Percentiles rank a stretch among this genome's conserved stretches.
phyloP scores from a whole-genome alignment of 345 rosid genomes.

The Syzygium grande region DNA sequence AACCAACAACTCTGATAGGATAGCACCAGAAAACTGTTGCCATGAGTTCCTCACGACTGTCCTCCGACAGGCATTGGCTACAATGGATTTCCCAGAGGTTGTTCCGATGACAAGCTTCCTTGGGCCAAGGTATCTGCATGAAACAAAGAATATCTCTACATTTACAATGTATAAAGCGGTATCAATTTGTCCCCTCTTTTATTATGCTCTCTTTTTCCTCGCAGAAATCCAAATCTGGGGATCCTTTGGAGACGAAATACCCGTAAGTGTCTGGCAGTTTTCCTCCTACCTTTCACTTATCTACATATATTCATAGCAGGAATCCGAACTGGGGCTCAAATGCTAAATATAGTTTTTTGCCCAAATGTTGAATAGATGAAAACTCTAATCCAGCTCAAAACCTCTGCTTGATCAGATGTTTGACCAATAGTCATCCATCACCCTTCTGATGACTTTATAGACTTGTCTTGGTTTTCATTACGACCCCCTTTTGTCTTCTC shows the following conservation, averaged over 20 bases:
- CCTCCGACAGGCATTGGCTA: constrained; percentile 72
- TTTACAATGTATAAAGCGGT: not conserved
- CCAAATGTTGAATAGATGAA: not conserved
- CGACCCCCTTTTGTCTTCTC: not conserved
- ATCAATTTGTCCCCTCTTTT: not conserved
- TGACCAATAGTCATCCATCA: not conserved
- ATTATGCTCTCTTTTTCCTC: not conserved
- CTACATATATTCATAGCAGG: not conserved
- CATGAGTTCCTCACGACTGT: not conserved
- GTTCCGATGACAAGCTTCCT: constrained; percentile 94
- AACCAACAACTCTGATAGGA: not conserved
- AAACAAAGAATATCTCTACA: not conserved
- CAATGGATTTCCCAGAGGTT: constrained; percentile 98
- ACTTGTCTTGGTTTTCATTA: not conserved
- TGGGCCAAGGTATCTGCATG: constrained; percentile 81
- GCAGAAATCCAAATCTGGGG: constrained; percentile 69
- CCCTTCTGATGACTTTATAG: not conserved
- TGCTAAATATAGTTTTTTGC: not conserved
- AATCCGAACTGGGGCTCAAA: not conserved
- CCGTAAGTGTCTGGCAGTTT: constrained; percentile 44
- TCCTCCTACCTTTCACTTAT: not conserved
- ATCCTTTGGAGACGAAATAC: constrained; percentile 85
- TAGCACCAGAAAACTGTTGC: not conserved
- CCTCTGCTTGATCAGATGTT: not conserved
- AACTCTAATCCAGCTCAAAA: not conserved